These are phyloP conservation scores for Paraphaeosphaeria sporulosa DNA, from an alignment of 2,329 filamentous ascomycete species.

Conservation along the genomic window DNA sequence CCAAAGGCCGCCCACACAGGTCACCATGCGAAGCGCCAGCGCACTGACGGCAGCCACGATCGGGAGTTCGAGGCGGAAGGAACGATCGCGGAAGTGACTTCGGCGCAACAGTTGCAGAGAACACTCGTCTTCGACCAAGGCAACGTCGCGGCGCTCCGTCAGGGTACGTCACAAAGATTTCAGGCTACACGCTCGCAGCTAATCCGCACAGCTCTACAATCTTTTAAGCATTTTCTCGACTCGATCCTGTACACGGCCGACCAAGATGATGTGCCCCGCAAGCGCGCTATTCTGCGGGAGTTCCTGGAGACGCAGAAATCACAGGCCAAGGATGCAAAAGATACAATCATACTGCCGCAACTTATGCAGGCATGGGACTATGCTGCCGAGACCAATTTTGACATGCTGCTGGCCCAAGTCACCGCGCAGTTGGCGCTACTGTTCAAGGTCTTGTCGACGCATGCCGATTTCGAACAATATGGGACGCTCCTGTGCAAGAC, in stretches of 20 bases:
- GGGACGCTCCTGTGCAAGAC: conserved; percentile 82
- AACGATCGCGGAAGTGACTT: conserved; percentile 37
- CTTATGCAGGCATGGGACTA: conserved; percentile 89
- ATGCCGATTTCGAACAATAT: conserved; percentile 76
- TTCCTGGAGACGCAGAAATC: conserved; percentile 70
- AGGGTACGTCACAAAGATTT: conserved; percentile 25
- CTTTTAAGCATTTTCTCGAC: conserved; percentile 76
- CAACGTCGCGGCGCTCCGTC: conserved; percentile 37
- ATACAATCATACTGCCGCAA: conserved; percentile 74
- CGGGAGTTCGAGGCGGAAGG: conserved; percentile 30
- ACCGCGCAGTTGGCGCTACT: conserved; percentile 83
- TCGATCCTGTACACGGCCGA: conserved; percentile 63
- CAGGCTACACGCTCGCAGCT: conserved; percentile 12
- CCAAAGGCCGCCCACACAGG: conserved; percentile 26
- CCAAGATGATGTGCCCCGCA: conserved; percentile 55
- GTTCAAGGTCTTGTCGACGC: conserved; percentile 76
- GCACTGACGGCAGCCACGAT: conserved; percentile 35
- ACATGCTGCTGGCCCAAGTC: conserved; percentile 80
- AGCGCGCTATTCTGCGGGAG: conserved; percentile 69
- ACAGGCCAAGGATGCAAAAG: conserved; percentile 59
- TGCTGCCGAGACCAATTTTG: conserved; percentile 79
- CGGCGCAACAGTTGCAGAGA: conserved; percentile 46
- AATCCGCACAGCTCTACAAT: conserved; percentile 64
- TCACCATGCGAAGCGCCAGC: conserved; percentile 43
- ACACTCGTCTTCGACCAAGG: conserved; percentile 48